Conservation (phyloP, 441 rosid genomes). For the Populus hybrid region DNA sequence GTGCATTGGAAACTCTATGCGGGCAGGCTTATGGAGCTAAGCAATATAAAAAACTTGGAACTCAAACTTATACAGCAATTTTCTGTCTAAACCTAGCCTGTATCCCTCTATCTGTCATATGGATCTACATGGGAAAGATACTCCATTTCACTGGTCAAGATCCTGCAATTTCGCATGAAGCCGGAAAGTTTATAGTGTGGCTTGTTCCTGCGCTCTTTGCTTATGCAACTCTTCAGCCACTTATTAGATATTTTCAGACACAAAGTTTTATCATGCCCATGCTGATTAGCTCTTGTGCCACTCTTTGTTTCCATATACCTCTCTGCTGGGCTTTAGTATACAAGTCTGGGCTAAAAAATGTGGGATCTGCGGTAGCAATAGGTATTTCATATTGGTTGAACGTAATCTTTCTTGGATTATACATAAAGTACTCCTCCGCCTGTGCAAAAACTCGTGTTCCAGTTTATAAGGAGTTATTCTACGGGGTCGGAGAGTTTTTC, state of each 20-base stretch:
- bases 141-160: conserved; percentile 66
- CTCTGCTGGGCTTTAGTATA: conserved; percentile 69
- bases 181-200: conserved; percentile 55
- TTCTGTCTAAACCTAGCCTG: conserved; percentile 46
- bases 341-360: conserved; percentile 40
- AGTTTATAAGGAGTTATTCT: conserved; percentile 42
- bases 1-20: conserved; percentile 73
- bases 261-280: conserved; percentile 69
- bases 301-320: conserved; percentile 48
- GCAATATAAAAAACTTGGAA: conserved; percentile 58
- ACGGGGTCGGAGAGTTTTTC: conserved; percentile 58
- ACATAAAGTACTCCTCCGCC: conserved; percentile 50
- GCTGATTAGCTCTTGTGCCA: conserved; percentile 49
- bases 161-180: conserved; percentile 62
- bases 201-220: conserved; percentile 73
- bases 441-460: conserved; percentile 54
- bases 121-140: conserved; percentile 61
- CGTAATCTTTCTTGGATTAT: conserved; percentile 47
- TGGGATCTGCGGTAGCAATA: conserved; percentile 62
- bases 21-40: conserved; percentile 88
- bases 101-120: conserved; percentile 59
- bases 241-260: conserved; percentile 57
- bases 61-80: conserved; percentile 60
- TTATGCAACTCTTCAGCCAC: conserved; percentile 61
- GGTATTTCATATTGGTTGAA: conserved; percentile 65